Evolutionary conservation across 148 eudicot species (phyloP), one percentile per base, ranked within the genome.

Genomic region (Salicornia ramosissima): DNA sequence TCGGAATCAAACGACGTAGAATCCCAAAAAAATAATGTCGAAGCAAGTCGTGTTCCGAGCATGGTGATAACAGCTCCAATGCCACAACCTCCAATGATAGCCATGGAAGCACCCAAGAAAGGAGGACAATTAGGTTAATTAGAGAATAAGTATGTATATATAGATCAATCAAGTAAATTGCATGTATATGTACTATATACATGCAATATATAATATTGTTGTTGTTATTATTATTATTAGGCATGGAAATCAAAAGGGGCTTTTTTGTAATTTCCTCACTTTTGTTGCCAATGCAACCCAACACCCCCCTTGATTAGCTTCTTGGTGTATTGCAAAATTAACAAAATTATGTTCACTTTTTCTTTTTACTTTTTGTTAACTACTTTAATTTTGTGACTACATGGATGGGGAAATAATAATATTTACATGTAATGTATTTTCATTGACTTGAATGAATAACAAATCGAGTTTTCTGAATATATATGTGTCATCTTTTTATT

Each of bases 91-190:
- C 74, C 78, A 0, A 78, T 78, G 81, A 9, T 79, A 49, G 78
- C 75, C 75, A 70, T 74, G 75, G 81, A 65, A 70, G 78, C 81
- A 39, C 81, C 81, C 18, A 79, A 55, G 72, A 71, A 40, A 16
- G 50, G 49, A 14, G 67, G 67, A 74, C 46, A 19, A 46, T 22
- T 53, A 51, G 51, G 43, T 53, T 78, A 78, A 61, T n/a, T n/a
- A 16, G 34, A 15, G 28, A 53, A 49, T 34, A 16, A 6, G 19
- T 19, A 61, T 62, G 15, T 30, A 33, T 31, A 30, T 26, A 19
- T n/a, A 39, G 53, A 28, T 45, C 9, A 14, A n/a, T n/a, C n/a
- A n/a, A n/a, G n/a, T n/a, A n/a, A 40, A 19, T 26, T n/a, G 40
- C 21, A 24, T 67, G 26, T 54, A 34, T 22, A 24, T 67, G 26